Base-by-base conservation (phyloP, 495 filamentous ascomycete genomes). In the Aspergillus egyptiacus region DNA sequence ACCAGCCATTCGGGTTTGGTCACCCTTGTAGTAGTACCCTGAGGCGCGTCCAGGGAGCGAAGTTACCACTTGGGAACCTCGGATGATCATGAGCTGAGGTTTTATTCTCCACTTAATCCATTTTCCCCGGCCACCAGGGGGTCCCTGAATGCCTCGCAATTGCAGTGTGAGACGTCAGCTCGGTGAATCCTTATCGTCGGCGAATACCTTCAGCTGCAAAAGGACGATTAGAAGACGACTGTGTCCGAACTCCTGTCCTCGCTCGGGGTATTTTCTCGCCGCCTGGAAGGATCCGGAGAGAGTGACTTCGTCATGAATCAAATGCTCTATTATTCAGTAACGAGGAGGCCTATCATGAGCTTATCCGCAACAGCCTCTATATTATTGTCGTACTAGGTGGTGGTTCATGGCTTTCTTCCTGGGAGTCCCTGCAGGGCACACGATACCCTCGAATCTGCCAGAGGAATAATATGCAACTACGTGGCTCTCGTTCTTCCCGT, bases 401-500 rank as follows among this genome's bases (percentile, higher is more conserved):
- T n/a, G n/a, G n/a, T 4, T 23, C 20, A 24, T 39, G 18, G 20
- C 36, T 15, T 30, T 27, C 50, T 32, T 51, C 55, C 50, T 48
- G 44, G 45, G 36, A 48, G 48, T 46, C 56, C 48, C 56, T 52
- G 56, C 51, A 51, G 48, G 35, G 38, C 44, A 46, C 51, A 49
- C 54, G 51, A 58, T 59, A 37, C 25, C 38, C 33, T 50, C 36
- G 32, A 44, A 39, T 45, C 37, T 25, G 22, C 27, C 38, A 54
- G 51, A 38, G 39, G 48, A 44, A 38, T 27, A 40, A 25, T 25
- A 48, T 45, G 50, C 53, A 49, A 53, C 57, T 56, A 60, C 57
- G 57, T 60, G 57, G 53, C 54, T 53, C 41, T 46, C 51, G 38
- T 48, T 52, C 33, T 44, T 37, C 25, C 45, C 33, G 57, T 60